Evolutionary conservation across 805 yeast genomes (phyloP).

Genomic region (Candida takata): DNA sequence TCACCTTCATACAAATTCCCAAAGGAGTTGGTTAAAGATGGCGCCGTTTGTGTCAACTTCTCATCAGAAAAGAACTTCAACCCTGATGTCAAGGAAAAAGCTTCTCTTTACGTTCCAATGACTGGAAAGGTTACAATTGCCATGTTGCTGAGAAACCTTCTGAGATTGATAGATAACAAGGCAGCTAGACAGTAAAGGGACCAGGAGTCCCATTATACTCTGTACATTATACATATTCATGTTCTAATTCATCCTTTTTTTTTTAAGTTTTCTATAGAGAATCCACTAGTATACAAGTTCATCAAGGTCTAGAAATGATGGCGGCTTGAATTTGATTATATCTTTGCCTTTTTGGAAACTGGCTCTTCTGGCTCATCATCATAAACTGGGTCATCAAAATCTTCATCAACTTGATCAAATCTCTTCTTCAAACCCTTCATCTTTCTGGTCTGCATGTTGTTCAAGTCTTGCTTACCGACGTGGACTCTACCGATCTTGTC

Average conservation of each 20-base stretch:
- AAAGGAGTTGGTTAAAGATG: constrained; percentile 68
- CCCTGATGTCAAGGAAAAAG: constrained; percentile 74
- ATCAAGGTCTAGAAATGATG: neutral
- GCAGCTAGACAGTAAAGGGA: constrained; percentile 1
- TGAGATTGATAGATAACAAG: constrained; percentile 73
- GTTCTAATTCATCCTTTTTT: constrained; percentile 1
- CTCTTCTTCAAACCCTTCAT: constrained; percentile 94
- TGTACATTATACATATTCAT: too few species aligned
- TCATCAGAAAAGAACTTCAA: constrained; percentile 83
- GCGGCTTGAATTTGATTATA: neutral
- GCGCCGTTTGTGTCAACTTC: constrained; percentile 87
- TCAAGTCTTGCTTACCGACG: constrained; percentile 90
- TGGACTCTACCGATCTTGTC: constrained; percentile 96
- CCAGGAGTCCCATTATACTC: too few species aligned
- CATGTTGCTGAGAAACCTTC: constrained; percentile 84
- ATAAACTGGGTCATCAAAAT: constrained; percentile 42
- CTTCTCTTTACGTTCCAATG: constrained; percentile 89
- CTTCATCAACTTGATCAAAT: constrained; percentile 64
- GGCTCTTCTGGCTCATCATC: constrained; percentile 34
- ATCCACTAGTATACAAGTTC: too few species aligned
- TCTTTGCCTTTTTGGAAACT: constrained; percentile 26
- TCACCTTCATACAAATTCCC: constrained; percentile 80
- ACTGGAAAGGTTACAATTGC: constrained; percentile 95
- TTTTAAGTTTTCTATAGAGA: too few species aligned
- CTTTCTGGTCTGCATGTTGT: constrained; percentile 89